Base-by-base conservation (phyloP, 768 basidiomycete genomes). In the Filobasidium floriforme region DNA sequence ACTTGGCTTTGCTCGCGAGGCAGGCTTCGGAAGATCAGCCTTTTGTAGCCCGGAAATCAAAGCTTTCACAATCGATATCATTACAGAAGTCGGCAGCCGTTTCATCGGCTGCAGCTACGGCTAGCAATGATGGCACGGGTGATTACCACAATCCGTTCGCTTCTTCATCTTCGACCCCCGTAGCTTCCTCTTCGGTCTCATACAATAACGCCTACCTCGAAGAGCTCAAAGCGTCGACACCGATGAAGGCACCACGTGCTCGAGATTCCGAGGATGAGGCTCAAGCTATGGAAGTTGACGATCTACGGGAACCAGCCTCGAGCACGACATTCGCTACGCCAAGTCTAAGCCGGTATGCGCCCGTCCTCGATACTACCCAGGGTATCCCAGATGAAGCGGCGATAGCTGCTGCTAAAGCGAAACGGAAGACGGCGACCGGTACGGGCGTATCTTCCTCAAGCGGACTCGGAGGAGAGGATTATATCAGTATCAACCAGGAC, bases 171-270 rank as follows among this genome's bases (percentile, higher is more conserved):
- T 59, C 64, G 18, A 52, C 69, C 32, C 41, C 41, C 61, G 46
- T 54, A 14, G 14, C 60, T 10, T n/a, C 68, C 14, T 14, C 29
- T 26, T 57, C 28, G 44, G 59, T 51, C 9, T 51, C 60, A 1
- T 81, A 81, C 68, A 79, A 76, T 5, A 70, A 71, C 7, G 78
- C 76, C 44, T 80, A 80, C 67, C 74, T 81, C 6, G 68, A 77
- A 5, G 67, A 79, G 64, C 73, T 81, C 54, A 80, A 80, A 68
- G 76, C 75, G 2, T 66, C 76, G 4, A 80, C 79, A 0, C 79
- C 78, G 0, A 73, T 74, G 18, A 55, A 71, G 22, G 68, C 67
- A 7, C 67, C 75, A 12, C 67, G 73, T 1, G 37, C 68, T 14
- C 60, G 63, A 9, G 69, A 59, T 1, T 59, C 61, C 11, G 64